Percentiles rank a stretch among this genome's conserved stretches.
These are phyloP conservation scores for Orychophragmus violaceus DNA, from an alignment of 345 rosid genomes.

Conservation along the genomic window DNA sequence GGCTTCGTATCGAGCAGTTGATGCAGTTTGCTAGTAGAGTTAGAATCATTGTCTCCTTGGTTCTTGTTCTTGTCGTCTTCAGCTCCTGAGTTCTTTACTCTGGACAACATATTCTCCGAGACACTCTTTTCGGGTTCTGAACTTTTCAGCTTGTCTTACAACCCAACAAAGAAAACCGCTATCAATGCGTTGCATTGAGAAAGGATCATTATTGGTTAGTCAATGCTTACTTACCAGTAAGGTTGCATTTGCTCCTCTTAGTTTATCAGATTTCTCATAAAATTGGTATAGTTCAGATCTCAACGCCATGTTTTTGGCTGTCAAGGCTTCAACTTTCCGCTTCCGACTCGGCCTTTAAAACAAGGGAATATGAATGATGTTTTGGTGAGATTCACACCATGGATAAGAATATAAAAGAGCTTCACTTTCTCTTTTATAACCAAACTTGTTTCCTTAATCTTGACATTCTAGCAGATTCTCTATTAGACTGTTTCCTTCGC, in stretches of 20 bases:
- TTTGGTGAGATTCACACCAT: neutral
- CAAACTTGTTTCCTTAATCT: slow-evolving; percentile 89
- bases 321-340: slow-evolving; percentile 61
- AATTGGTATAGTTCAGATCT: slow-evolving; percentile 67
- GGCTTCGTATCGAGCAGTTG: slow-evolving; percentile 65
- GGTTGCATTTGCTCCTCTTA: no score
- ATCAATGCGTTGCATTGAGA: no score
- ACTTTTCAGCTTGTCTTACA: no score
- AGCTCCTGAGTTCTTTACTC: no score
- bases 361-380: neutral
- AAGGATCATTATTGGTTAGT: no score
- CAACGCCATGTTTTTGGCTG: slow-evolving; percentile 56
- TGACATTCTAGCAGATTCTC: slow-evolving; percentile 95
- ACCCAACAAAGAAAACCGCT: no score
- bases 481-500: slow-evolving; percentile 89
- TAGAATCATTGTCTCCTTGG: slow-evolving; percentile 42
- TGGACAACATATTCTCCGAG: slow-evolving; percentile 41
- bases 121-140: slow-evolving; percentile 32
- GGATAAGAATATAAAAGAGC: neutral
- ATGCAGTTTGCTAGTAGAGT: slow-evolving; percentile 56
- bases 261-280: no score
- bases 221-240: no score
- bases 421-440: neutral
- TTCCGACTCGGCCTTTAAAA: slow-evolving; percentile 75
- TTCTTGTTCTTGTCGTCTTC: no score